Conservation (phyloP, 371 early-diverging fungal genomes). For the Parasitella parasitica region DNA sequence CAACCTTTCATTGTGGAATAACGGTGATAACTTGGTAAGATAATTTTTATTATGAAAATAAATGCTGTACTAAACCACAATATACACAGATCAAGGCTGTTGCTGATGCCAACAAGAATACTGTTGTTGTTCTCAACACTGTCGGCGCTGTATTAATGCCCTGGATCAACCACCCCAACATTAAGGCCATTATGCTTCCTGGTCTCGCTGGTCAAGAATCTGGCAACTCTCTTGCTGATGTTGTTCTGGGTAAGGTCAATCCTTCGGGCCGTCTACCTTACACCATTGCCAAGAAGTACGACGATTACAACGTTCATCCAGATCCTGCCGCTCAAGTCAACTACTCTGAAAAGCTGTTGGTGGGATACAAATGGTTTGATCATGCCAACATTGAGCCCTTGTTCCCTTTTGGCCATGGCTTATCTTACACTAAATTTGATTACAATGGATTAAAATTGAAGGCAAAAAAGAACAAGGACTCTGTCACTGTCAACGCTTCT, state of each 20-base stretch:
- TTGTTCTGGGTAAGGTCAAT: conserved; percentile 60
- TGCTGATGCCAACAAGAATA: conserved; percentile 52
- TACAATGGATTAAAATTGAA: conserved; percentile 37
- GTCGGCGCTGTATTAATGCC: conserved; percentile 63
- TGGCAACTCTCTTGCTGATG: conserved; percentile 60
- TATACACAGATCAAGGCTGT: conserved; percentile 47
- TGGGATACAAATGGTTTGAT: conserved; percentile 61
- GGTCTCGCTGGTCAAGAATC: conserved; percentile 58
- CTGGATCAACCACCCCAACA: conserved; percentile 59
- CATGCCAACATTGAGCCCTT: conserved; percentile 44
- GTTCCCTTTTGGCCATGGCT: conserved; percentile 62
- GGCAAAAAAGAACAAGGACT: not conserved
- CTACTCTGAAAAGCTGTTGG: conserved; percentile 53
- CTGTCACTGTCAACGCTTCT: conserved; percentile 25
- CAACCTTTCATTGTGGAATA: conserved; percentile 57
- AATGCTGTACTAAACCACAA: not conserved
- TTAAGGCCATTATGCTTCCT: conserved; percentile 56
- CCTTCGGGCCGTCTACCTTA: conserved; percentile 66
- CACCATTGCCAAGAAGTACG: conserved; percentile 42
- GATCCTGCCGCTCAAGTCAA: conserved; percentile 8
- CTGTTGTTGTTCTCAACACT: conserved; percentile 59
- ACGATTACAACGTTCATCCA: conserved; percentile 37
- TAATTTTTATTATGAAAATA: not conserved
- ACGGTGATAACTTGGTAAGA: conserved; percentile 56
- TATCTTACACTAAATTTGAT: conserved; percentile 62